These are phyloP conservation scores for Favolaschia claudopus DNA, from an alignment of 768 basidiomycete species.

Conservation along the genomic window DNA sequence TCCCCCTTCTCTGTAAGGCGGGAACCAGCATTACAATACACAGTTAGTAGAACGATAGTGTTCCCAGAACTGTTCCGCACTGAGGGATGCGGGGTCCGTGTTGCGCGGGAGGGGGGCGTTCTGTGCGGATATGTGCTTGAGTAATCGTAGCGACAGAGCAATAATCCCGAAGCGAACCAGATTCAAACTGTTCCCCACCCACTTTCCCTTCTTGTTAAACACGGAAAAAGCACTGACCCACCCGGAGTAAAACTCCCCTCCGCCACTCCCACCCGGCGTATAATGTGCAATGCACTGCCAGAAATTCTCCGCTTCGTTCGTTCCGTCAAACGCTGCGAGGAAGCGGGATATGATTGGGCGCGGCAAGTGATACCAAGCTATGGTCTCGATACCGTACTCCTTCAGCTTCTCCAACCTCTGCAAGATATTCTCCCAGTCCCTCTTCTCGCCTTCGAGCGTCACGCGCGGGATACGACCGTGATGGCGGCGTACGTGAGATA, in stretches of 20 bases:
- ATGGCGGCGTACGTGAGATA: slow-evolving; percentile 45
- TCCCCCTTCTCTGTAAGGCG: no score
- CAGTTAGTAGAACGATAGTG: neutral
- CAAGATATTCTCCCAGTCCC: slow-evolving; percentile 48
- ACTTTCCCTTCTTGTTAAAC: neutral
- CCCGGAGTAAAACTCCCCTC: neutral
- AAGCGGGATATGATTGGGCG: slow-evolving; percentile 48
- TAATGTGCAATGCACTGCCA: neutral
- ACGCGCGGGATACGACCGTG: slow-evolving; percentile 49
- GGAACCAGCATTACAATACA: no score
- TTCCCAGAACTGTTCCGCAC: neutral
- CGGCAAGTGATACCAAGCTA: slow-evolving; percentile 48
- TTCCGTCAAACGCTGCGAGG: slow-evolving; percentile 41
- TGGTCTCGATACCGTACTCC: slow-evolving; percentile 41
- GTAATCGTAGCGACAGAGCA: neutral
- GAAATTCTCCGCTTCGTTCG: neutral
- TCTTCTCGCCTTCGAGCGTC: slow-evolving; percentile 49
- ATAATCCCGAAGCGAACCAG: neutral
- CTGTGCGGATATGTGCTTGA: no score
- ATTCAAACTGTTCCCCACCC: neutral
- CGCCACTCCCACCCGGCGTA: neutral
- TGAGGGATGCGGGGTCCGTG: neutral
- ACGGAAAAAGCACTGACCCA: slow-evolving; percentile 6
- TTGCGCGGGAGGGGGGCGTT: no score
- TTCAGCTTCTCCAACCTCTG: slow-evolving; percentile 46